Base-by-base conservation (phyloP, 2,329 filamentous ascomycete genomes). In the Hypoxylon sp. region DNA sequence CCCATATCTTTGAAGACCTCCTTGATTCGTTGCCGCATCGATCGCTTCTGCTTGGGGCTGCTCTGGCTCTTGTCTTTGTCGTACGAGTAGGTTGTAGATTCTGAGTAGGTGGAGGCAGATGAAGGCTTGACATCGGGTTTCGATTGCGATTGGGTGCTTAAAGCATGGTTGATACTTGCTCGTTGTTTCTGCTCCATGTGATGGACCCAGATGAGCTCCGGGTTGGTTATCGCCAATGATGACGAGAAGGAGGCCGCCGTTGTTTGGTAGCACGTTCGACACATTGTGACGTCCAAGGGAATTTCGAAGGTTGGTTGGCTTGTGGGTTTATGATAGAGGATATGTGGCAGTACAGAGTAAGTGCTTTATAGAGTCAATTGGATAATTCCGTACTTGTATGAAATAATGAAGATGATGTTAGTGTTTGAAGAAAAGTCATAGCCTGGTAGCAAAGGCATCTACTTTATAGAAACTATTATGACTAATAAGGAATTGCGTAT, bases 181-280 rank as follows among this genome's bases (percentile, higher is more conserved):
- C 52, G 62, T n/a, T 56, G 65, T 47, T 72, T 73, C 22, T 74
- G 68, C 46, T 76, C 71, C 47, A 71, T 61, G 3, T 73, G 53
- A 35, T 71, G 50, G 14, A 71, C 48, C 70, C 72, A 75, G 52
- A 73, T 56, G 42, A 75, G 72, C 33, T 57, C 68, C 6, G 72
- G 74, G 52, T 71, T 72, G 0, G 74, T 73, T 17, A 72, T 74
- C 24, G 74, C 66, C 26, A 75, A 22, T 2, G 72, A 73, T 37
- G 68, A 59, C 22, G 70, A 66, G 63, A 68, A 60, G 39, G 70
- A 63, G 17, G 69, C 65, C 1, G 73, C 51, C 10, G 69, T 60
- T 14, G 65, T 47, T 17, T 56, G 37, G 42, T 56, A 53, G 53
- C 62, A 68, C 29, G 71, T 24, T 63, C 47, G 61, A 33, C 70